phyloP scores from a whole-genome alignment of 108 stramenopile species.

The Hondaea fermentalgiana region DNA sequence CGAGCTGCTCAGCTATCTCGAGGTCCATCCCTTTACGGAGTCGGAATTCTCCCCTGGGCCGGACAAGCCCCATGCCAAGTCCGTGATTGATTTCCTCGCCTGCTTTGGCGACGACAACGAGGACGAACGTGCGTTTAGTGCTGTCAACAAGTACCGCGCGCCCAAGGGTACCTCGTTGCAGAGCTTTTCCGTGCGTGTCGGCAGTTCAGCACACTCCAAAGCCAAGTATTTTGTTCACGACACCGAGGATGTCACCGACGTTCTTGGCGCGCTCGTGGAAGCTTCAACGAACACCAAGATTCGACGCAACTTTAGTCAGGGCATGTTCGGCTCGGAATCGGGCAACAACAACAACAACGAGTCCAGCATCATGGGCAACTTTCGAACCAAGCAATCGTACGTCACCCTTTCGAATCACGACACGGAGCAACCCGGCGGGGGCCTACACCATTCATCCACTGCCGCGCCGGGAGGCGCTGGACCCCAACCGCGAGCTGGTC shows the following conservation, averaged over 20 bases:
- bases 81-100: background rate
- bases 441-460: background rate
- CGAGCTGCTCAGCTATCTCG: conserved; percentile 21
- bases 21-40: background rate
- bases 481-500: background rate
- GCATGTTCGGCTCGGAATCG: background rate
- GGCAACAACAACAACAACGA: background rate
- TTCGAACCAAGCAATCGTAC: background rate
- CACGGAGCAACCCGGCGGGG: too few relatives aligned
- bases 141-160: conserved; percentile 5
- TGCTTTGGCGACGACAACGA: conserved; percentile 50
- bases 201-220: background rate
- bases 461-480: background rate
- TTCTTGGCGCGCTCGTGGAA: background rate
- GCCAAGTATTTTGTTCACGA: background rate
- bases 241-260: background rate
- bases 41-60: background rate
- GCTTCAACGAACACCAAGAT: background rate
- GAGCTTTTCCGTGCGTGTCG: background rate
- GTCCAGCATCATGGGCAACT: conserved; percentile 2
- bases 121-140: conserved; percentile 51
- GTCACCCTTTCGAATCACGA: background rate
- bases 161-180: background rate
- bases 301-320: background rate
- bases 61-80: background rate